Evolutionary conservation across 345 rosid genomes (phyloP).

Genomic region (Lepidium africanum): DNA sequence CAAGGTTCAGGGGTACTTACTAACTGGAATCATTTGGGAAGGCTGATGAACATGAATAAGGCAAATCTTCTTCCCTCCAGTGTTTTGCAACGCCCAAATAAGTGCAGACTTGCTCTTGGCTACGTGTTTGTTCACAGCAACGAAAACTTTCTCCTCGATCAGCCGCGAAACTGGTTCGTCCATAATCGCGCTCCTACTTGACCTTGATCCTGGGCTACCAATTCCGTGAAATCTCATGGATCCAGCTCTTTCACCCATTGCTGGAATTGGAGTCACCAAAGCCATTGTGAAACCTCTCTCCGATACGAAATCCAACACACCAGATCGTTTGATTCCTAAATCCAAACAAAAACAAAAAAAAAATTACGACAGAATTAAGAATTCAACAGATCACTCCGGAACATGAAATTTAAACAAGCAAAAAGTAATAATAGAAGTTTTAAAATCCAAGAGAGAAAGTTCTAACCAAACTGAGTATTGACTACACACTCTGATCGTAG

Average conservation of each 20-base stretch:
- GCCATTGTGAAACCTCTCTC: conserved; percentile 32
- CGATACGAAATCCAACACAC: neutral
- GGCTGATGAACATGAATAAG: conserved; percentile 69
- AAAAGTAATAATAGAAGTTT: neutral
- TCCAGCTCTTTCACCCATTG: conserved; percentile 23
- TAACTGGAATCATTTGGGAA: conserved; percentile 47
- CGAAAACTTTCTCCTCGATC: conserved; percentile 59
- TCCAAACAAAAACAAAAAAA: neutral
- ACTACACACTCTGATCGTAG: conserved; percentile 5
- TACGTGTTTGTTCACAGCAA: conserved; percentile 54
- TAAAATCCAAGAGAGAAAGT: neutral
- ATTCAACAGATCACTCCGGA: neutral
- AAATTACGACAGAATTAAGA: neutral
- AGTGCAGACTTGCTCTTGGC: conserved; percentile 44
- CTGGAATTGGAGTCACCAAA: conserved; percentile 41
- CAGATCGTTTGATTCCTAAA: conserved; percentile 3
- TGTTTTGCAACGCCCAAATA: conserved; percentile 61
- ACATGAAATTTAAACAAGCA: neutral
- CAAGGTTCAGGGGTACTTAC: conserved; percentile 35
- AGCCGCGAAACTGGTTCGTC: conserved; percentile 35
- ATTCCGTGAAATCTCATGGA: conserved; percentile 29
- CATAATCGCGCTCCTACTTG: conserved; percentile 27
- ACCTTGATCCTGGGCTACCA: conserved; percentile 28
- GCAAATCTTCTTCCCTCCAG: conserved; percentile 70
- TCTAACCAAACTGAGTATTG: neutral